These are phyloP conservation scores for Misopates orontium DNA, from an alignment of 257 asterid genomes.

Conservation along the genomic window DNA sequence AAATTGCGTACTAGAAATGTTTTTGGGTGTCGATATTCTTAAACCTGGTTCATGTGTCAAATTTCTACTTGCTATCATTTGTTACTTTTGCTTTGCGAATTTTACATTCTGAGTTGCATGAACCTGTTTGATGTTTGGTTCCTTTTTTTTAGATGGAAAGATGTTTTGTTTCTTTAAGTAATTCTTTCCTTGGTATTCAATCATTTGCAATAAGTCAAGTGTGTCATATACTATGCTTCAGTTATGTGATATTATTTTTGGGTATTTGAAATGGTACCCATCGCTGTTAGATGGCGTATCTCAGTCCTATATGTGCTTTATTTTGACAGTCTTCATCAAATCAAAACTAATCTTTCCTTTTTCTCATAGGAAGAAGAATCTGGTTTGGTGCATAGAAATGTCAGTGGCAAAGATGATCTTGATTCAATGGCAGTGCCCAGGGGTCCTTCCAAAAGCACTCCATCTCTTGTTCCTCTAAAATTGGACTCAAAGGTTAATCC, in stretches of 20 bases:
- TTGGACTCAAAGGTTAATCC: constrained; percentile 40
- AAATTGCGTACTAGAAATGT: not conserved
- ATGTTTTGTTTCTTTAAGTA: too few species aligned
- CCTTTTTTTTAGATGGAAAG: too few species aligned
- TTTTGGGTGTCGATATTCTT: not conserved
- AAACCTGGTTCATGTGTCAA: too few species aligned
- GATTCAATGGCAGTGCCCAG: constrained; percentile 41
- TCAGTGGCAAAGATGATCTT: constrained; percentile 30
- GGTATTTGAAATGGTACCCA: not conserved
- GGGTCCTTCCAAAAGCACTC: constrained; percentile 48
- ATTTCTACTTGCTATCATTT: too few species aligned
- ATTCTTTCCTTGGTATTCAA: not conserved
- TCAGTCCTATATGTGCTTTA: not conserved
- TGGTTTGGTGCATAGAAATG: constrained; percentile 34
- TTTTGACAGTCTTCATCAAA: not conserved
- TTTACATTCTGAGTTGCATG: too few species aligned
- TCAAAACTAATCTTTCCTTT: constrained; percentile 26
- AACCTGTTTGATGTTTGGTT: too few species aligned
- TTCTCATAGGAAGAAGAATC: constrained; percentile 52
- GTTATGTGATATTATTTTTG: not conserved
- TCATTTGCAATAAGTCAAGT: not conserved
- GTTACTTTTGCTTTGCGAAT: too few species aligned
- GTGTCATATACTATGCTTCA: not conserved
- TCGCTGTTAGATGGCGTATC: not conserved
- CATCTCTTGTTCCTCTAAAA: constrained; percentile 26